These are phyloP conservation scores for Sarcodon aspratus DNA, from an alignment of 768 basidiomycete species.

Conservation along the genomic window DNA sequence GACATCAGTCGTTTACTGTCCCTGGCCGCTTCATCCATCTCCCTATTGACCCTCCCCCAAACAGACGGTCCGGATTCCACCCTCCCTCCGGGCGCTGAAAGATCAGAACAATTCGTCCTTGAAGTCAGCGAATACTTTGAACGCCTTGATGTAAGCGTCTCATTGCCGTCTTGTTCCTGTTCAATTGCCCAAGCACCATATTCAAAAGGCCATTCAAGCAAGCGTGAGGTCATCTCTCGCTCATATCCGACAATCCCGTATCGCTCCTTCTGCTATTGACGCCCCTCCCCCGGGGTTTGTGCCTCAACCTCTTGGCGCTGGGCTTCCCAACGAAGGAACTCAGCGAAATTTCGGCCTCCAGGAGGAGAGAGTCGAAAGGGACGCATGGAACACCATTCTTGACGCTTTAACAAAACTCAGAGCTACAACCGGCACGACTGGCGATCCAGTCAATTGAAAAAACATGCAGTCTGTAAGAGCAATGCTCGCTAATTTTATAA, in stretches of 20 bases:
- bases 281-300: constrained; percentile 64
- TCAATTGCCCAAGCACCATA: background rate
- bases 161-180: background rate
- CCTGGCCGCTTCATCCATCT: constrained; percentile 68
- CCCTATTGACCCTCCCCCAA: constrained; percentile 73
- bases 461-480: too few species aligned
- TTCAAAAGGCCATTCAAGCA: constrained; percentile 55
- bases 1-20: constrained; percentile 69
- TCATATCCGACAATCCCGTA: constrained; percentile 71
- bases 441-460: too few species aligned
- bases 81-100: constrained; percentile 71
- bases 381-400: constrained; percentile 70
- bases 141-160: constrained; percentile 51
- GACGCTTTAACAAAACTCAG: constrained; percentile 37
- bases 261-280: constrained; percentile 81
- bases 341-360: constrained; percentile 44
- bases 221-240: constrained; percentile 71
- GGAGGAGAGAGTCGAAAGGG: constrained; percentile 64
- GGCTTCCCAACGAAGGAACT: constrained; percentile 36
- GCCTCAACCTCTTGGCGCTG: constrained; percentile 71
- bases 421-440: background rate
- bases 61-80: constrained; percentile 58
- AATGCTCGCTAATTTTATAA: too few species aligned
- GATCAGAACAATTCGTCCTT: constrained; percentile 76
- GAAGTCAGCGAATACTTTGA: constrained; percentile 84